Evolutionary conservation across 2,329 filamentous ascomycete species (phyloP).

Genomic region (Nannizzia gypsea): DNA sequence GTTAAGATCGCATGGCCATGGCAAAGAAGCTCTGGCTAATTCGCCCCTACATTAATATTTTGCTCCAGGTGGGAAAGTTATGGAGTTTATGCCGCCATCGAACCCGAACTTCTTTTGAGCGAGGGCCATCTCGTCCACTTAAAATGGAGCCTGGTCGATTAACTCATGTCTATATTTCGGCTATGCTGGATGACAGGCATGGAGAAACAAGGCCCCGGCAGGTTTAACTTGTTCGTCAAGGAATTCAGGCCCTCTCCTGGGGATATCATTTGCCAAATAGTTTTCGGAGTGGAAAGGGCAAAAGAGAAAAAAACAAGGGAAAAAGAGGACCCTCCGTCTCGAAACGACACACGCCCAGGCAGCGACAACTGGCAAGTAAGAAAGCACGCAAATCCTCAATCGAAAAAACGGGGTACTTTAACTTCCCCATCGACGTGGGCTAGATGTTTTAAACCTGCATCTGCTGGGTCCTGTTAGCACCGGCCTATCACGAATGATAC

Average conservation of each 20-base stretch:
- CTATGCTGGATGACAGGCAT: neutral
- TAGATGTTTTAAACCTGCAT: constrained; percentile 6
- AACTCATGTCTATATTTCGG: too few relatives aligned
- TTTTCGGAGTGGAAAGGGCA: too few relatives aligned
- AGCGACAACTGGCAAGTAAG: neutral
- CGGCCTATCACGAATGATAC: constrained; percentile 2
- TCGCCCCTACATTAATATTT: neutral
- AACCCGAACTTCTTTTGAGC: neutral
- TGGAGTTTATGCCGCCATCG: neutral
- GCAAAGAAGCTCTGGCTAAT: constrained; percentile 1
- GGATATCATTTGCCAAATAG: neutral
- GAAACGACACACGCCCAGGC: neutral
- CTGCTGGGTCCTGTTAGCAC: constrained; percentile 2
- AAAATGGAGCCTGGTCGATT: constrained; percentile 1
- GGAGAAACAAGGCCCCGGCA: neutral
- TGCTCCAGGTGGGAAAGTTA: neutral
- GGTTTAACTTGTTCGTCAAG: too few relatives aligned
- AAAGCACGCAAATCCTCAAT: neutral
- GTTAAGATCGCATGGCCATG: neutral
- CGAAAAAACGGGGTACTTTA: neutral
- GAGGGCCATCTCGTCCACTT: constrained; percentile 1
- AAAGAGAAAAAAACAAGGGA: too few relatives aligned
- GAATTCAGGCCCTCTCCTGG: too few relatives aligned
- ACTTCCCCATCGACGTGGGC: constrained; percentile 5
- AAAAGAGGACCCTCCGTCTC: neutral